A percentile compares a stretch with the other conserved stretches of the same genome.
Evolutionary conservation across 2,329 filamentous ascomycete species (phyloP).

Genomic region (Lecanoromycetidae sp.): DNA sequence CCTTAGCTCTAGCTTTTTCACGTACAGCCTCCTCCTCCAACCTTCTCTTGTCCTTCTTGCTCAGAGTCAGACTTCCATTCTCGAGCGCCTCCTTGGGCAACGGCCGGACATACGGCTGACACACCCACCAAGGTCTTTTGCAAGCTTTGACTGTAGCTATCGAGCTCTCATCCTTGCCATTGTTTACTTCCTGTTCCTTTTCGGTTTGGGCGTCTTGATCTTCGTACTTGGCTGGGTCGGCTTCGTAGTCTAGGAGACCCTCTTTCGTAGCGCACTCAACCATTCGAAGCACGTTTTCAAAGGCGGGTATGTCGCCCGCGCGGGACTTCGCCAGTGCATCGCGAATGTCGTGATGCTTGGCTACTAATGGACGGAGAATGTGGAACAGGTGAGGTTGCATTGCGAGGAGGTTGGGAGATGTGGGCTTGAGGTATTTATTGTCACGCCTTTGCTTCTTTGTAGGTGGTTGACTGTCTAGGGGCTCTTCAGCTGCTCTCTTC

Average conservation of each 20-base stretch:
- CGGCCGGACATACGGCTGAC: conserved; percentile 74
- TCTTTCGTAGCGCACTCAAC: conserved; percentile 64
- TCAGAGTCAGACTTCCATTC: conserved; percentile 62
- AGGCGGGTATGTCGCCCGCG: conserved; percentile 60
- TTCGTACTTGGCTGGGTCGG: conserved; percentile 29
- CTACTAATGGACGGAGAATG: conserved; percentile 69
- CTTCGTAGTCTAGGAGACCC: conserved; percentile 56
- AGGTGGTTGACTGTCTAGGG: conserved; percentile 37
- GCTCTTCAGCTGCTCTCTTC: not conserved
- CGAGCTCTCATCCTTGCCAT: conserved; percentile 42
- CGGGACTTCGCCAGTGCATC: conserved; percentile 64
- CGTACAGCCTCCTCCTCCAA: conserved; percentile 26
- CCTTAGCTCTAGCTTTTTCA: not conserved
- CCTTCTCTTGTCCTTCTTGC: conserved; percentile 50
- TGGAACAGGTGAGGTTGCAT: conserved; percentile 94
- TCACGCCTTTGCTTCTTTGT: conserved; percentile 36
- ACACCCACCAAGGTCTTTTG: conserved; percentile 78
- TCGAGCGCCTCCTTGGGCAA: conserved; percentile 77
- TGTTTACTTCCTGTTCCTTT: conserved; percentile 24
- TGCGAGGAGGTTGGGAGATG: conserved; percentile 55
- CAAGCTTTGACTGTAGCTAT: conserved; percentile 58
- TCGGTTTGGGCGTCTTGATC: conserved; percentile 24
- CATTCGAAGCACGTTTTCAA: conserved; percentile 62
- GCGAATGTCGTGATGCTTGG: conserved; percentile 67
- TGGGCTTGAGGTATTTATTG: conserved; percentile 35